These are phyloP conservation scores for Debaryomycetaceae sp. DNA, from an alignment of 1,139 yeast species.

Conservation along the genomic window DNA sequence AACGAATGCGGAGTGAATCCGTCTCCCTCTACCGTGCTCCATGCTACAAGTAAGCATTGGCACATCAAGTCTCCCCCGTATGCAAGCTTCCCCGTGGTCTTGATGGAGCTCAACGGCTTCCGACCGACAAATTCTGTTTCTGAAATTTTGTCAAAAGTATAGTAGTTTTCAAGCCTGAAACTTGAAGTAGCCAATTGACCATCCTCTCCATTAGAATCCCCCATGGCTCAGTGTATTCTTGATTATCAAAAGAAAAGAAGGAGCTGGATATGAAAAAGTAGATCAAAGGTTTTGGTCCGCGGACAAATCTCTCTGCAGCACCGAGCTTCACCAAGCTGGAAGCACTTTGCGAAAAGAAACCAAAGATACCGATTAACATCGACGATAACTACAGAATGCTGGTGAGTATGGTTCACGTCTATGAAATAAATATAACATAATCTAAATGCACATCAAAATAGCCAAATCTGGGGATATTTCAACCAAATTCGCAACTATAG, in stretches of 20 bases:
- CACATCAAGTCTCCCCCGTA: slow-evolving; percentile 80
- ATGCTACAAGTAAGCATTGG: slow-evolving; percentile 64
- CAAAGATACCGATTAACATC: too few species aligned
- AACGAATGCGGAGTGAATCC: slow-evolving; percentile 34
- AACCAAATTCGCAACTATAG: slow-evolving; percentile 11
- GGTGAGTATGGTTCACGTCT: too few species aligned
- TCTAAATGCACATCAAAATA: too few species aligned
- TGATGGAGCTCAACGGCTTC: not conserved
- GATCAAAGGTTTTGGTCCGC: too few species aligned
- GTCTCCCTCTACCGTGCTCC: slow-evolving; percentile 26
- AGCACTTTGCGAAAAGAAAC: too few species aligned
- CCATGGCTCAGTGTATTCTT: not conserved
- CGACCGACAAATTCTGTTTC: not conserved
- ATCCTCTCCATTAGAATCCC: not conserved
- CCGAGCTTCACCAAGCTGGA: too few species aligned
- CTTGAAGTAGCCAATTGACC: not conserved
- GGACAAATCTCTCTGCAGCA: too few species aligned
- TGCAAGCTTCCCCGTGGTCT: slow-evolving; percentile 19
- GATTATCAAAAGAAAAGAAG: not conserved
- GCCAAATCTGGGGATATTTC: too few species aligned
- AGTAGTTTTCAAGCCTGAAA: not conserved
- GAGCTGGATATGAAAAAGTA: too few species aligned
- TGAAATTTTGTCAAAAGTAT: not conserved
- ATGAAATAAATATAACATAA: too few species aligned
- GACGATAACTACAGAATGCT: too few species aligned